phyloP scores from a whole-genome alignment of 331 rosid genomes.

The Telfairia occidentalis region DNA sequence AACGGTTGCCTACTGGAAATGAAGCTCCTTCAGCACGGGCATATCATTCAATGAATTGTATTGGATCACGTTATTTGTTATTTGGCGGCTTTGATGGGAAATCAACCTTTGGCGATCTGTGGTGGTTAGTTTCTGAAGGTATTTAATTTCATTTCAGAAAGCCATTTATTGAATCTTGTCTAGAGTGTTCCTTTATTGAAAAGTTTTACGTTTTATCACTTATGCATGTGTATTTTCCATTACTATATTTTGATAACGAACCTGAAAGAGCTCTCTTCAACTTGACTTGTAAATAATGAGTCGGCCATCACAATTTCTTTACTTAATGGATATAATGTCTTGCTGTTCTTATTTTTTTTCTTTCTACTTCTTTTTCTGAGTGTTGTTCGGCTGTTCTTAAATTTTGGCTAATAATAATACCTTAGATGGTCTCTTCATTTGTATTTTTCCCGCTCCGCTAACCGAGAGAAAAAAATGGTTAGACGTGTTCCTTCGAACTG shows the following conservation, averaged over 20 bases:
- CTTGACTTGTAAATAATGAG: not conserved
- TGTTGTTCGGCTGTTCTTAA: not conserved
- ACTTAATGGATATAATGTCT: not conserved
- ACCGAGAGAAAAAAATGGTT: not conserved
- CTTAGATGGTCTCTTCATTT: not conserved
- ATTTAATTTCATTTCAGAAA: conserved; percentile 13
- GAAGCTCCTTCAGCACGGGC: conserved; percentile 97
- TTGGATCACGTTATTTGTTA: conserved; percentile 67
- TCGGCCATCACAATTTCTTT: not conserved
- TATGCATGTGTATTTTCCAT: not conserved
- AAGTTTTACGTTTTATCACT: not conserved
- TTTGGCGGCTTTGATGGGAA: conserved; percentile 98
- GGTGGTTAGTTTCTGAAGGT: conserved; percentile 99
- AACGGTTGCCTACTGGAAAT: conserved; percentile 65
- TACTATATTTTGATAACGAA: not conserved
- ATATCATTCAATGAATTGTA: conserved; percentile 67
- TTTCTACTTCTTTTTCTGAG: not conserved
- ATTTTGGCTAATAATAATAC: not conserved
- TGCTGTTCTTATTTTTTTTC: not conserved
- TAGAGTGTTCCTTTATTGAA: not conserved
- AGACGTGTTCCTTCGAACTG: not conserved
- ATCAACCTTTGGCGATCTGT: conserved; percentile 72
- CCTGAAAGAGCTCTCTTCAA: not conserved
- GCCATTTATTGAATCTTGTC: not conserved
- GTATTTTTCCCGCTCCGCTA: not conserved